A percentile compares a stretch with the other conserved stretches of the same genome.
Conservation (phyloP, 768 basidiomycete genomes). For the Boletus sensibilis region DNA sequence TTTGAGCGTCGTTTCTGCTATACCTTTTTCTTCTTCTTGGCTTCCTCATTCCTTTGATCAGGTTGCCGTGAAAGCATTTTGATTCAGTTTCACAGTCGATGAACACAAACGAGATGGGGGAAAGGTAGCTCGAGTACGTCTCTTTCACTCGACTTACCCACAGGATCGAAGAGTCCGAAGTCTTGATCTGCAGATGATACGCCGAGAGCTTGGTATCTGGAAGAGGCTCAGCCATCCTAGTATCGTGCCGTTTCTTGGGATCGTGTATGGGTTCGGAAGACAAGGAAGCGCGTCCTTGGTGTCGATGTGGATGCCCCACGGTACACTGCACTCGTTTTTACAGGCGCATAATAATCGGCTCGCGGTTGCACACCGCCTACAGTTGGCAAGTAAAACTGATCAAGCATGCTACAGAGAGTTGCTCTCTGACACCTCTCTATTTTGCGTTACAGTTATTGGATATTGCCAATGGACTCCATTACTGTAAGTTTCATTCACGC, state of each 20-base stretch:
- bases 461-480: constrained; percentile 8
- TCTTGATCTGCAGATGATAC: constrained; percentile 1
- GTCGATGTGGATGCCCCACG: constrained; percentile 10
- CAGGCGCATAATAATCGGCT: not conserved
- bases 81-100: constrained; percentile 9
- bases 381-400: not conserved
- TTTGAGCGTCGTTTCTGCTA: not conserved
- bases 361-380: not conserved
- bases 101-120: not conserved
- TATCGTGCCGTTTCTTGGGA: constrained; percentile 6
- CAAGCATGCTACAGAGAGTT: no score
- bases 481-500: not conserved
- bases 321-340: constrained; percentile 3
- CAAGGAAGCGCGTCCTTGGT: constrained; percentile 2
- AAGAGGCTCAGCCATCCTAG: not conserved
- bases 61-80: not conserved
- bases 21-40: no score
- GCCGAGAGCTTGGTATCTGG: constrained; percentile 10
- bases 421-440: not conserved
- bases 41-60: no score
- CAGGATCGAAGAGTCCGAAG: not conserved
- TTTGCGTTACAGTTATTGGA: not conserved
- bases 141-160: not conserved
- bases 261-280: constrained; percentile 3
- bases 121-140: constrained; percentile 1